Conservation (phyloP, 2,329 filamentous ascomycete genomes). For the Apiospora aurea region DNA sequence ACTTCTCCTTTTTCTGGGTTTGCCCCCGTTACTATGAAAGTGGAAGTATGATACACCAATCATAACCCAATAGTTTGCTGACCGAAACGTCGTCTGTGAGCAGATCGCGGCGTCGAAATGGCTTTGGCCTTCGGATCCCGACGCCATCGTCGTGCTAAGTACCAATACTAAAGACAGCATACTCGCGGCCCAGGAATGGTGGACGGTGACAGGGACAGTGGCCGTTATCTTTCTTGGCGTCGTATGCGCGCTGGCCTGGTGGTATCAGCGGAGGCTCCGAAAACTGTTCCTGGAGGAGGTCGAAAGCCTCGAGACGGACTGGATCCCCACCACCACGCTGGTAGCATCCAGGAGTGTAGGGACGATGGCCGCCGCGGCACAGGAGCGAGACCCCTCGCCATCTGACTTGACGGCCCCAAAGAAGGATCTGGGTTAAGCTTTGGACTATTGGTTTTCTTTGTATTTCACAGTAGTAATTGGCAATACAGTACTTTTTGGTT, state of each 20-base stretch:
- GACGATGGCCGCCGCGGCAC: neutral
- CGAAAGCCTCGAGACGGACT: conserved; percentile 34
- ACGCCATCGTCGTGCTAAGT: conserved; percentile 39
- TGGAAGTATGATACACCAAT: neutral
- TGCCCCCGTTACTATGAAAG: too few relatives aligned
- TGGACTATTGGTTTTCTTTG: neutral
- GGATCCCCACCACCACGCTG: neutral
- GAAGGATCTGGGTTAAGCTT: neutral
- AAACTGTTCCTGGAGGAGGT: conserved; percentile 41
- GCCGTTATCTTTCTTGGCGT: conserved; percentile 36
- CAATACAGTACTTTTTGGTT: neutral
- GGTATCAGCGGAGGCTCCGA: conserved; percentile 42
- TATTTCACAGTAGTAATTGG: neutral
- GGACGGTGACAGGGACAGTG: conserved; percentile 37
- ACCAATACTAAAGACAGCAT: conserved; percentile 37
- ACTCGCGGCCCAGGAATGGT: conserved; percentile 37
- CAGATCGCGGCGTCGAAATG: conserved; percentile 31
- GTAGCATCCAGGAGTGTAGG: neutral
- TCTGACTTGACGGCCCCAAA: neutral
- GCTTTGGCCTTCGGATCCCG: conserved; percentile 27
- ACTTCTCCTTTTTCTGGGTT: neutral
- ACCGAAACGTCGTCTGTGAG: neutral
- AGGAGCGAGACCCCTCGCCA: neutral
- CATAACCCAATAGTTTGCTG: neutral
- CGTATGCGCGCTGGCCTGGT: conserved; percentile 41